Evolutionary conservation across 306 rosid species (phyloP), one percentile per base, ranked within the genome.

Genomic region (Sicyos baderoa): DNA sequence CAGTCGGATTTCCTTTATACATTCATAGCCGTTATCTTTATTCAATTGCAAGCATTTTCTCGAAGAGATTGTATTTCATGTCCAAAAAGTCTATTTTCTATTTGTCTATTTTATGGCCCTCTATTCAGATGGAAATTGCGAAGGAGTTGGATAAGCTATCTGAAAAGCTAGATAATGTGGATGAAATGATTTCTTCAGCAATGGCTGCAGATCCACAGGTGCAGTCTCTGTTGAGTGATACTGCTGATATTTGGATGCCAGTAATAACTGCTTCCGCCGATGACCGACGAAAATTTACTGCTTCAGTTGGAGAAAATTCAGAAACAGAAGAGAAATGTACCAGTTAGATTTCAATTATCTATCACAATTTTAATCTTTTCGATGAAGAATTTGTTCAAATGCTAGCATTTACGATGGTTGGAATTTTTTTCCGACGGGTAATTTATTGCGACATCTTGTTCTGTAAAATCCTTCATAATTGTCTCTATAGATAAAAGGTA

Each of bases 141-240:
- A 75, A 75, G 63, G 95, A 92, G 76, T 76, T 92, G 88, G 98
- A 92, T 73, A 85, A 86, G 76, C 79, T 92, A 68, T 92, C 93
- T 25, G 87, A 86, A 47, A 89, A 88, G 85, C 73, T 92, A 71
- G 98, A 86, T 77, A 80, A 89, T 80, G 89, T 88, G 49, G 91
- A 92, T 77, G 95, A 86, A 82, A 82, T 88, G 96, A 85, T 89
- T 79, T 92, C 95, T 64, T 77, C 96, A 70, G 78, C 95, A 61
- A 85, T 88, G 86, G 92, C 92, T 76, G 73, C 85, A 51, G 96
- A 92, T 80, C 98, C 98, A 7, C 89, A 89, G 58, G 98, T 92
- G 74, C 82, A 74, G 45, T 80, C 91, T 5, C 91, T 89, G 50
- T 77, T 92, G 84, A 92, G 96, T 60, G 84, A 67, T n/a, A 89